phyloP scores from a whole-genome alignment of 257 asterid species.

The Scutellaria galericulata region DNA sequence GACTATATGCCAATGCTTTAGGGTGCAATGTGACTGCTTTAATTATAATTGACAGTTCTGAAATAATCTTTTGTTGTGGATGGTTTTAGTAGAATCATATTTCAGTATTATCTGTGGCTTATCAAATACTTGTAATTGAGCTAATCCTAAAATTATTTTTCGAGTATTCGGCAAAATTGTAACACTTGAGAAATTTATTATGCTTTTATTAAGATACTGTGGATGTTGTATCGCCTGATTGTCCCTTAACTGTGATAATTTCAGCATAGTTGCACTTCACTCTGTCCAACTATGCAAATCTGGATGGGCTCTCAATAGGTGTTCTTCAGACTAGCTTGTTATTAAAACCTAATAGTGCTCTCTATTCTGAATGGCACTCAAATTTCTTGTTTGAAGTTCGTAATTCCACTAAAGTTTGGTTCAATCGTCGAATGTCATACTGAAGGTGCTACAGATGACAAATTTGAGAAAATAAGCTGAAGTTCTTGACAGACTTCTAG shows the following conservation, averaged over 20 bases:
- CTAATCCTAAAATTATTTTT: neutral
- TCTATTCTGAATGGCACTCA: neutral
- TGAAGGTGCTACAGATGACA: neutral
- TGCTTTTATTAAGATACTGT: neutral
- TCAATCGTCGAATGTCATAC: neutral
- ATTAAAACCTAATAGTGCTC: neutral
- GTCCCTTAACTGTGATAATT: neutral
- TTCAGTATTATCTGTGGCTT: slow-evolving; percentile 10
- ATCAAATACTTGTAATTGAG: neutral
- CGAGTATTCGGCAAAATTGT: neutral
- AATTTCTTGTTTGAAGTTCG: neutral
- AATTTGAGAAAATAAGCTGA: slow-evolving; percentile 12
- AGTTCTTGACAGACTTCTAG: neutral
- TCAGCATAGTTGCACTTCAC: slow-evolving; percentile 7
- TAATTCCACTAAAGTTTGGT: neutral
- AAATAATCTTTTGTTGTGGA: neutral
- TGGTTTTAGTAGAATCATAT: slow-evolving; percentile 9
- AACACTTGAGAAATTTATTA: neutral
- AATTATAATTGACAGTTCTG: neutral
- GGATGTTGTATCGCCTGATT: neutral
- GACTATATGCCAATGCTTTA: slow-evolving; percentile 1
- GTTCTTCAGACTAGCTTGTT: slow-evolving; percentile 8
- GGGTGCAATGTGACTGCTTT: neutral
- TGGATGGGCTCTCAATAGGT: neutral
- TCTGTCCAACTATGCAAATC: neutral